These are phyloP conservation scores for Scenedesmus sp. DNA, from an alignment of 163 green algal genomes.

Conservation along the genomic window DNA sequence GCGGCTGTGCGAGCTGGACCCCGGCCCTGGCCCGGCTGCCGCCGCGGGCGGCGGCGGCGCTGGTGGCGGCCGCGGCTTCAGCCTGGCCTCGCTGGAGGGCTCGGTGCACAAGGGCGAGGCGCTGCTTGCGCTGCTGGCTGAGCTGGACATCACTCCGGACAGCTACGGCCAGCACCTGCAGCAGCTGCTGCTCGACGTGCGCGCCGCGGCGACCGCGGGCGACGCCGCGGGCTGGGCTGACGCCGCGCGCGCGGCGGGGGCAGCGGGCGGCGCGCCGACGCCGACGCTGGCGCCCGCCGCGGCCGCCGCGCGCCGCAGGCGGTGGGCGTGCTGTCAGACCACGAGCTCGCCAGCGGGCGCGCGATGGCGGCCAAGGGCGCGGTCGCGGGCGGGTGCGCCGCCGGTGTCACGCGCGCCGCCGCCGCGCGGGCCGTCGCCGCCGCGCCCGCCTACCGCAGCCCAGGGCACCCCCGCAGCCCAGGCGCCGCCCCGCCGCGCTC, in stretches of 20 bases:
- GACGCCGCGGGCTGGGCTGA: too few species aligned
- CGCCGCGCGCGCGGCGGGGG: too few species aligned
- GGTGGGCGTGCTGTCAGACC: constrained; percentile 28
- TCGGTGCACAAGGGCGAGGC: constrained; percentile 22
- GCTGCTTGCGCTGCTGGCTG: constrained; percentile 59
- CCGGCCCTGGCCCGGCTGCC: neutral
- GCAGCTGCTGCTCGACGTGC: constrained; percentile 36
- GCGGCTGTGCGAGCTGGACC: constrained; percentile 22
- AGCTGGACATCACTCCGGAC: constrained; percentile 49
- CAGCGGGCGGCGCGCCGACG: too few species aligned
- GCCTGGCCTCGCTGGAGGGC: neutral
- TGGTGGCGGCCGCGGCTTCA: neutral
- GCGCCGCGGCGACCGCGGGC: too few species aligned
- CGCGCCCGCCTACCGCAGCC: too few species aligned
- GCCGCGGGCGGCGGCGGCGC: neutral
- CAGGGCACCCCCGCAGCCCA: too few species aligned
- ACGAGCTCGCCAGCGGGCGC: constrained; percentile 39
- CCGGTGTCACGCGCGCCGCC: too few species aligned
- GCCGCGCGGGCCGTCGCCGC: neutral
- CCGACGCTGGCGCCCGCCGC: too few species aligned
- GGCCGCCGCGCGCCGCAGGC: too few species aligned
- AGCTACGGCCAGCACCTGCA: constrained; percentile 33
- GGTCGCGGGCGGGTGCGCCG: constrained; percentile 12
- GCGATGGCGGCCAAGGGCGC: neutral
- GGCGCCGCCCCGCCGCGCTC: too few species aligned